phyloP scores from a whole-genome alignment of 169 alveolate species.

The Plasmodium vinckei region DNA sequence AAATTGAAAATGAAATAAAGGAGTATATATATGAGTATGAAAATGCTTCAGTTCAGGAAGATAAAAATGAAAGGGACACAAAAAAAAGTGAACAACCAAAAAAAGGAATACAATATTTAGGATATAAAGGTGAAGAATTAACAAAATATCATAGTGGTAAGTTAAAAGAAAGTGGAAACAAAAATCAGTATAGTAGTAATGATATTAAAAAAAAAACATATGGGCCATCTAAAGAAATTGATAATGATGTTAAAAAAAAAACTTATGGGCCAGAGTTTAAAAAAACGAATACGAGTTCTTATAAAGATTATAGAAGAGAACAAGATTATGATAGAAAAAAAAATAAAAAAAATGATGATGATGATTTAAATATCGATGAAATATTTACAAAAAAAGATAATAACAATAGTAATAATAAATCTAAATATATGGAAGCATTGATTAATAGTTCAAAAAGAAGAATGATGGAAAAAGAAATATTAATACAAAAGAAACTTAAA shows the following conservation, averaged over 20 bases:
- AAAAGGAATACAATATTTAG: conserved; percentile 48
- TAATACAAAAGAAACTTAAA: conserved; percentile 82
- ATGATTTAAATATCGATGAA: conserved; percentile 34
- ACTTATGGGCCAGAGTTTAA: not conserved
- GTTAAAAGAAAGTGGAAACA: not conserved
- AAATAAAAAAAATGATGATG: not conserved
- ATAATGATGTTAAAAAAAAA: not conserved
- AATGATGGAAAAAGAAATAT: conserved; percentile 81
- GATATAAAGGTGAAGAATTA: conserved; percentile 56
- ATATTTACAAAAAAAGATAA: conserved; percentile 21
- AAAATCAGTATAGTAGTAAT: not conserved
- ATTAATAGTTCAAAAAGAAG: conserved; percentile 83
- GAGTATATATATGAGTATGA: conserved; percentile 55
- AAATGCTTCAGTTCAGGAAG: not conserved
- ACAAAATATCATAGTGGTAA: conserved; percentile 20
- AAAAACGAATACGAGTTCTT: not conserved
- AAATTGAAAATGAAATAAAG: conserved; percentile 51
- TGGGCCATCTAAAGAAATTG: not conserved
- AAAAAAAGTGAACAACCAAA: not conserved
- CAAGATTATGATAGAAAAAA: conserved; percentile 13
- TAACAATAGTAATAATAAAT: conserved; percentile 59
- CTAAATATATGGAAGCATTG: conserved; percentile 82
- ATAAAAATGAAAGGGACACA: conserved; percentile 3
- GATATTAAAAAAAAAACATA: not conserved
- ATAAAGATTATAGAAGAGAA: conserved; percentile 18